A percentile compares a stretch with the other conserved stretches of the same genome.
phyloP scores from a whole-genome alignment of 2,329 filamentous ascomycete species.

The Pestalotiopsis sp. region DNA sequence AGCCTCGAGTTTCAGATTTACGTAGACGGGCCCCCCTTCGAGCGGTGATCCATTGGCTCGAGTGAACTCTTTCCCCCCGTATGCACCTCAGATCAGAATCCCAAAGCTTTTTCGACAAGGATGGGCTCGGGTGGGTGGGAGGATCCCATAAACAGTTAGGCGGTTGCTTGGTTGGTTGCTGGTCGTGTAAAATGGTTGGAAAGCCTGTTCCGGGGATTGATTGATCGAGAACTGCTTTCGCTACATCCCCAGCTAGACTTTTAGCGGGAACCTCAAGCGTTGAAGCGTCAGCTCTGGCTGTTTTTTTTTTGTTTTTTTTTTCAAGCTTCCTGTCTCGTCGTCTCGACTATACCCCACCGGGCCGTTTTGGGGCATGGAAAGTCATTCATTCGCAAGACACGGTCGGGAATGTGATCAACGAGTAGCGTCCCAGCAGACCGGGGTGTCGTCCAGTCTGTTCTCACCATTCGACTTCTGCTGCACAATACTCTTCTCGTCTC shows the following conservation, averaged over 20 bases:
- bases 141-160: not conserved
- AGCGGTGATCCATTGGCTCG: not conserved
- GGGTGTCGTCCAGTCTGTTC: not conserved
- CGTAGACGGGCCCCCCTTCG: not conserved
- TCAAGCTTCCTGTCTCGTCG: slow-evolving; percentile 8
- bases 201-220: not conserved
- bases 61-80: not conserved
- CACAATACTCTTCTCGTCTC: not conserved
- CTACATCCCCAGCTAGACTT: not conserved
- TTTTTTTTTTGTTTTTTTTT: not conserved
- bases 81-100: slow-evolving; percentile 3
- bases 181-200: not conserved
- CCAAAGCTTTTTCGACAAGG: not conserved
- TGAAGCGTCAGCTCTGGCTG: not conserved
- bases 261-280: not conserved
- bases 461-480: not conserved
- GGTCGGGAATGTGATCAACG: not conserved
- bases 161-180: not conserved
- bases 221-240: not conserved
- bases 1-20: slow-evolving; percentile 7
- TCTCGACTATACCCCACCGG: not conserved
- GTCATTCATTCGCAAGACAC: not conserved
- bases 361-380: not conserved
- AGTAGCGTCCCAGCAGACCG: not conserved
- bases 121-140: not conserved